phyloP scores from a whole-genome alignment of 345 rosid genomes.

The Corchorus capsularis region DNA sequence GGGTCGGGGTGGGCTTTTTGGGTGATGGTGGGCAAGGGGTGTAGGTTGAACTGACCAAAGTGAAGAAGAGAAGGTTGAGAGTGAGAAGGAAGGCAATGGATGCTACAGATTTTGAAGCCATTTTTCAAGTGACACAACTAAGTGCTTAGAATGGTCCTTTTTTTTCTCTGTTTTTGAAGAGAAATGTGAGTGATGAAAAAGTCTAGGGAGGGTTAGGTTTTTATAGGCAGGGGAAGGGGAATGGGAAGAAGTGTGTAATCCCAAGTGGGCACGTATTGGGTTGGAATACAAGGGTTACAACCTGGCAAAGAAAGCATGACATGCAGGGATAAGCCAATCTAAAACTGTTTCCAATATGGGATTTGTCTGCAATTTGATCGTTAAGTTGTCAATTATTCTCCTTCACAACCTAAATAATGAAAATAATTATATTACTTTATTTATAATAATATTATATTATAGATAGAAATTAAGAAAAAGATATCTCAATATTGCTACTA shows the following conservation, averaged over 20 bases:
- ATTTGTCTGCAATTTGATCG: constrained; percentile 11
- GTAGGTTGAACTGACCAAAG: constrained; percentile 54
- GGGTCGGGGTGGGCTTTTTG: constrained; percentile 17
- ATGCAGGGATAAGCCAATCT: neutral
- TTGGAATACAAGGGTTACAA: constrained; percentile 15
- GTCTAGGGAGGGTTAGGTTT: constrained; percentile 15
- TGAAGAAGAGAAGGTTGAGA: constrained; percentile 68
- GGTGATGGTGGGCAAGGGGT: constrained; percentile 50
- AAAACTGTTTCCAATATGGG: constrained; percentile 13
- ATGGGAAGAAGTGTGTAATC: neutral
- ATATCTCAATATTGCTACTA: too few species aligned
- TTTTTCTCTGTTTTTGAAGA: neutral
- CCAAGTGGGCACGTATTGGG: constrained; percentile 24
- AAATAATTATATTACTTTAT: neutral
- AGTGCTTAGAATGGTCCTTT: neutral
- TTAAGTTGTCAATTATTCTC: constrained; percentile 21
- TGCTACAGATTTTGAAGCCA: constrained; percentile 51
- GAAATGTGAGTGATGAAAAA: constrained; percentile 23
- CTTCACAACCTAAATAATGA: neutral
- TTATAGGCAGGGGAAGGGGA: constrained; percentile 27
- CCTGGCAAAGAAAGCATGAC: constrained; percentile 18
- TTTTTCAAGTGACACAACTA: neutral
- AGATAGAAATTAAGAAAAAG: neutral
- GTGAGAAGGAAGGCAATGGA: constrained; percentile 51
- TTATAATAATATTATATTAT: neutral